These are phyloP conservation scores for Trifolium subterraneum DNA, from an alignment of 306 rosid genomes.

Conservation along the genomic window DNA sequence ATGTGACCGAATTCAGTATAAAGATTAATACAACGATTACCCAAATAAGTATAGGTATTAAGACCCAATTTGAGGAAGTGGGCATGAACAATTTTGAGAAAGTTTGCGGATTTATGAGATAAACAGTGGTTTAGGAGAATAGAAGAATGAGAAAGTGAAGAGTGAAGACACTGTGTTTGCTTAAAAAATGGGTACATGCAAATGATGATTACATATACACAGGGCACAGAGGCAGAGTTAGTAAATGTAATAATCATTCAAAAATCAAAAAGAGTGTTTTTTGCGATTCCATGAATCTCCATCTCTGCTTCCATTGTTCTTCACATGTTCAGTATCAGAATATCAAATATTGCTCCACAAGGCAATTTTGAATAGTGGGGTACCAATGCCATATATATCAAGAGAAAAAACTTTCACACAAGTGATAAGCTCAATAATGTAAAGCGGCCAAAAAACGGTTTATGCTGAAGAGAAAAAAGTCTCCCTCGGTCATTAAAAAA, in stretches of 20 bases:
- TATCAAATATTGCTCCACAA: too few relatives aligned
- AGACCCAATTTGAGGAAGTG: conserved; percentile 71
- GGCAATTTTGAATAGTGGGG: too few relatives aligned
- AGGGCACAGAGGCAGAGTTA: not conserved
- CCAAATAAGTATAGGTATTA: conserved; percentile 66
- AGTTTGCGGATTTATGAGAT: conserved; percentile 47
- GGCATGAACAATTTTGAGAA: conserved; percentile 61
- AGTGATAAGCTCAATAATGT: too few relatives aligned
- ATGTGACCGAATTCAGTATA: conserved; percentile 58
- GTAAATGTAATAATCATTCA: not conserved
- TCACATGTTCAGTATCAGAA: too few relatives aligned
- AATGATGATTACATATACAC: conserved; percentile 17
- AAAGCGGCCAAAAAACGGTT: too few relatives aligned
- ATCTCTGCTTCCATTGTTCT: too few relatives aligned
- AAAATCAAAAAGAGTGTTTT: too few relatives aligned
- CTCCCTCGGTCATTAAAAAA: too few relatives aligned
- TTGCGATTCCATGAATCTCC: too few relatives aligned
- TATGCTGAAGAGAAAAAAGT: too few relatives aligned
- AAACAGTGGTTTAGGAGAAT: conserved; percentile 54
- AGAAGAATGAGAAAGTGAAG: conserved; percentile 58
- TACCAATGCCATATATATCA: too few relatives aligned
- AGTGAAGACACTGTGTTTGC: conserved; percentile 47
- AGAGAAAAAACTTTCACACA: too few relatives aligned
- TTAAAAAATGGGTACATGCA: conserved; percentile 71
- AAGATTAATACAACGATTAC: conserved; percentile 67